Evolutionary conservation across 2,329 filamentous ascomycete species (phyloP).

Genomic region (Lecanicillium sp.): DNA sequence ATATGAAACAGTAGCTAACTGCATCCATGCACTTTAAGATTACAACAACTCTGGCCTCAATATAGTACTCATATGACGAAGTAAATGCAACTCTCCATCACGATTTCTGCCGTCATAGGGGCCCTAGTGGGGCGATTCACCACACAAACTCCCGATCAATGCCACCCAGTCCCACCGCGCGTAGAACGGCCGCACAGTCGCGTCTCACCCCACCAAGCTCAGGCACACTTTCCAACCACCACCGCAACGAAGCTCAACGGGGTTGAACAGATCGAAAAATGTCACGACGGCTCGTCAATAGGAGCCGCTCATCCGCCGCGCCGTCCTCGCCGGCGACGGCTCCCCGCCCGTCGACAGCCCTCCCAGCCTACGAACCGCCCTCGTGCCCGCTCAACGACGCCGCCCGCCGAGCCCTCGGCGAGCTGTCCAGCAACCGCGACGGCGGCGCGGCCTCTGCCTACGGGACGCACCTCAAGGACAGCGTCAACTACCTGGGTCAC

Average conservation of each 20-base stretch:
- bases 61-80: too few relatives aligned
- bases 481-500: slow-evolving; percentile 33
- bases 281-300: slow-evolving; percentile 25
- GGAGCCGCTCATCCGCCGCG: slow-evolving; percentile 9
- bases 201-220: too few relatives aligned
- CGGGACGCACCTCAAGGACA: slow-evolving; percentile 37
- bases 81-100: too few relatives aligned
- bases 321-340: slow-evolving; percentile 10
- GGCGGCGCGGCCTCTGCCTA: slow-evolving; percentile 30
- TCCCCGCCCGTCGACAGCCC: slow-evolving; percentile 16
- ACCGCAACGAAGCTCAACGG: too few relatives aligned
- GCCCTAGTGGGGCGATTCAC: too few relatives aligned
- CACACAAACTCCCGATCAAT: slow-evolving; percentile 3
- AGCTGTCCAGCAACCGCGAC: slow-evolving; percentile 33
- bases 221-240: too few relatives aligned
- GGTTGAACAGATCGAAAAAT: too few relatives aligned
- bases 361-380: slow-evolving; percentile 45
- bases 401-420: slow-evolving; percentile 30
- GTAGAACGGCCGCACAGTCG: background rate
- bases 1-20: too few relatives aligned
- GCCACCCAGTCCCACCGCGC: background rate
- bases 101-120: too few relatives aligned
- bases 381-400: slow-evolving; percentile 34
- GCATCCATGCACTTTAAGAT: too few relatives aligned
- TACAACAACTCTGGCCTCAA: too few relatives aligned